phyloP scores from a whole-genome alignment of 2,329 filamentous ascomycete species.

The Stylonectria norvegica region DNA sequence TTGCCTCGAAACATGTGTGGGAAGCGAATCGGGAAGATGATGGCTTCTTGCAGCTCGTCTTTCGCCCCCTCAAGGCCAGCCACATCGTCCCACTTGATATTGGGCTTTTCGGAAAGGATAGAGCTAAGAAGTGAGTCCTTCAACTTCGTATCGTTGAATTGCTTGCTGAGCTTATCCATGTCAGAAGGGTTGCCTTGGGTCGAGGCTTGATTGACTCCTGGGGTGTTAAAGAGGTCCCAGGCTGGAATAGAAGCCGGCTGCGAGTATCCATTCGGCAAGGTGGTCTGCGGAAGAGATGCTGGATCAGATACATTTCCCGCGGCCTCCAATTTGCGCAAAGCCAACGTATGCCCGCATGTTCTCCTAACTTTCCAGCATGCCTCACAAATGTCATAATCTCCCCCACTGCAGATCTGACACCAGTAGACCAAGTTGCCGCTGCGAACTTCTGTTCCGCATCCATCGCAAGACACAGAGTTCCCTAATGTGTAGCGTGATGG shows the following conservation, averaged over 20 bases:
- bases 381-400: slow-evolving; percentile 10
- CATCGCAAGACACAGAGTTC: slow-evolving; percentile 5
- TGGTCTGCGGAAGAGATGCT: too few species aligned
- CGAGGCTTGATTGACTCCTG: not conserved
- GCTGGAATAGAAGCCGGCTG: not conserved
- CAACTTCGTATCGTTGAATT: slow-evolving; percentile 6
- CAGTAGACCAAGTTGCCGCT: slow-evolving; percentile 1
- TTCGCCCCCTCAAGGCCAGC: slow-evolving; percentile 9
- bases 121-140: slow-evolving; percentile 6
- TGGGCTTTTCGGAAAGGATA: slow-evolving; percentile 9
- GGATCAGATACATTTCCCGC: too few species aligned
- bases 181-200: slow-evolving; percentile 1
- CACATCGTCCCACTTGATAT: slow-evolving; percentile 11
- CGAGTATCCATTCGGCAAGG: too few species aligned
- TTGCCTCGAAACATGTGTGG: slow-evolving; percentile 12
- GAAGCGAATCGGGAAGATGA: slow-evolving; percentile 11
- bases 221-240: not conserved
- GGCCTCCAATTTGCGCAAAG: slow-evolving; percentile 1
- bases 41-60: slow-evolving; percentile 10
- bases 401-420: slow-evolving; percentile 5
- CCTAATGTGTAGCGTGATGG: too few species aligned
- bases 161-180: slow-evolving; percentile 5
- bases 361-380: slow-evolving; percentile 4
- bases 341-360: slow-evolving; percentile 3
- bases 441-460: not conserved